These are phyloP conservation scores for Paraconiothyrium sp. DNA, from an alignment of 2,329 filamentous ascomycete species.

Conservation along the genomic window DNA sequence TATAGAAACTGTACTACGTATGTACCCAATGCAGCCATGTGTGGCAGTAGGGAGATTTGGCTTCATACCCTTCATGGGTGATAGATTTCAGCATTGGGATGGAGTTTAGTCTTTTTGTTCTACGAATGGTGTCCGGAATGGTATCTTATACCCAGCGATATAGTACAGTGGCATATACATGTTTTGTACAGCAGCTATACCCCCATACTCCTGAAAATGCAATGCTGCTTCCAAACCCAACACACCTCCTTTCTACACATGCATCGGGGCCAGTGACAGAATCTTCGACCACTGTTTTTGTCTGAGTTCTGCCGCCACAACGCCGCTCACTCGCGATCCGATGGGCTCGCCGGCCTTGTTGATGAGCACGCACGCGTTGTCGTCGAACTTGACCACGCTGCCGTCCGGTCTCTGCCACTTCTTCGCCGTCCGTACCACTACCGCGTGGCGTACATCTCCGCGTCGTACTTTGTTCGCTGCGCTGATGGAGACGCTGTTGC, in stretches of 20 bases:
- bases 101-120: constrained; percentile 41
- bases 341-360: constrained; percentile 97
- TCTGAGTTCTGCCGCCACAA: constrained; percentile 89
- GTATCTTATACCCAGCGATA: constrained; percentile 49
- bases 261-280: constrained; percentile 88
- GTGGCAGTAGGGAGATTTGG: constrained; percentile 59
- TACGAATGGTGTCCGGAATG: constrained; percentile 38
- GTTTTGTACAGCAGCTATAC: constrained; percentile 32
- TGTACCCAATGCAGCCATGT: constrained; percentile 94
- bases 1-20: constrained; percentile 68
- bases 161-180: constrained; percentile 40
- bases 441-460: constrained; percentile 94
- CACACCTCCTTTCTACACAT: constrained; percentile 62
- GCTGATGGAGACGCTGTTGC: constrained; percentile 74
- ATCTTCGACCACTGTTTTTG: constrained; percentile 99
- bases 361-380: constrained; percentile 97
- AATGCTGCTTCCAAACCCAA: constrained; percentile 2
- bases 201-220: constrained; percentile 25
- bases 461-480: constrained; percentile 92
- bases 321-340: constrained; percentile 76
- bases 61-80: constrained; percentile 1
- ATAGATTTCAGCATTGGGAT: constrained; percentile 37
- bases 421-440: constrained; percentile 91
- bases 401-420: constrained; percentile 88
- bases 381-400: constrained; percentile 90